Base-by-base conservation (phyloP, 1,284 basidiomycete genomes). In the Apiotrichum laibachii region DNA sequence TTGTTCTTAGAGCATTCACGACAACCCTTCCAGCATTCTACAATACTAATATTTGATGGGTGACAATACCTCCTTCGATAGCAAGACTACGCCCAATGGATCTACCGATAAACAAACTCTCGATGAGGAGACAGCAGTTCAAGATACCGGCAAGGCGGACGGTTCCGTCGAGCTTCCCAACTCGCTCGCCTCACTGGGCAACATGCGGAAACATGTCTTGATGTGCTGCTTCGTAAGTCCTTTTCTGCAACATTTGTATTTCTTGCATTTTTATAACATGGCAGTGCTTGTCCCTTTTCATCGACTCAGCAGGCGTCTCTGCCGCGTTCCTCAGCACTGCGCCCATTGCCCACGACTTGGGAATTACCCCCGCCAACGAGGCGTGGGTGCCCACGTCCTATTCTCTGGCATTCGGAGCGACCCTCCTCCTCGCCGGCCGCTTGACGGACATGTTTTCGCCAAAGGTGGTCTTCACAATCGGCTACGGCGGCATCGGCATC, bases 311-410 rank as follows among this genome's bases (percentile, higher is more conserved):
- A 5, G 71, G 67, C 19, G 71, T 74, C 4, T 61, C 59, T 12
- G 71, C 73, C 9, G 73, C 71, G 4, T 75, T 76, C 65, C 55
- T 77, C 34, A 73, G 74, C 67, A 75, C 73, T 1, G 70, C 66
- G 0, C 72, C 70, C 18, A 76, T 74, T 54, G 64, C 71, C 34
- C 40, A 56, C 2, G 73, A 76, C 37, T 70, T 77, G 21, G 56
- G 55, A 16, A 60, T 77, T 40, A 22, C 37, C 16, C 45, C 65
- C 34, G 63, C 59, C 46, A 62, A 75, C 53, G 59, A 71, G 35
- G 74, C 71, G 0, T 77, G 75, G 74, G 65, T 75, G 21, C 65
- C 74, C 31, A 69, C 65, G 48, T 66, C 71, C 37, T 77, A 65
- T 58, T 45, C 46, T 26, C 54, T 62, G 31, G 61, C 60, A 22